A percentile compares a stretch with the other conserved stretches of the same genome.
phyloP scores from a whole-genome alignment of 768 basidiomycete genomes.

The Rickenella mellea region DNA sequence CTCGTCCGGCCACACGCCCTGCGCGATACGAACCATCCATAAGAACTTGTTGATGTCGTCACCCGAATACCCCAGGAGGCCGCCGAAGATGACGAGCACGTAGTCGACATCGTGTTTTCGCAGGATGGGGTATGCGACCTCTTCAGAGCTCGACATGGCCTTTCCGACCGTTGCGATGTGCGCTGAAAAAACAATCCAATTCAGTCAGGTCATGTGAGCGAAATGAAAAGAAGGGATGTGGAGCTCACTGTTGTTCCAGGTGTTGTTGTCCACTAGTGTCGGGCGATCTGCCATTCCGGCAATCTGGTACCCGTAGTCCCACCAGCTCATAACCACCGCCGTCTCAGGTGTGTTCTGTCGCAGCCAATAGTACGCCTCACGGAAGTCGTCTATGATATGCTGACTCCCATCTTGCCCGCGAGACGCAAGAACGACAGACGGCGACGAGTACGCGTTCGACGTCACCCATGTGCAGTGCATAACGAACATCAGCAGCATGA shows the following conservation, averaged over 20 bases:
- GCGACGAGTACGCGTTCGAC: constrained; percentile 89
- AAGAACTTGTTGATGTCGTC: constrained; percentile 99
- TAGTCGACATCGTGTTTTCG: constrained; percentile 97
- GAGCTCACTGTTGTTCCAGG: constrained; percentile 95
- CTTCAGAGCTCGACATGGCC: constrained; percentile 91
- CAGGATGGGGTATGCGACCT: constrained; percentile 93
- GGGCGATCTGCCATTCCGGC: constrained; percentile 97
- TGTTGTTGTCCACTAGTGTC: constrained; percentile 97
- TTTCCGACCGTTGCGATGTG: constrained; percentile 99
- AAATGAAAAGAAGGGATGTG: neutral
- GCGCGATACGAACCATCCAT: constrained; percentile 95
- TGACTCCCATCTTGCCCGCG: constrained; percentile 73
- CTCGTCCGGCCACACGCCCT: constrained; percentile 97
- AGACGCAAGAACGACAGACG: constrained; percentile 90
- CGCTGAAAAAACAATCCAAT: constrained; percentile 37
- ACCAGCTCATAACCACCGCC: constrained; percentile 97
- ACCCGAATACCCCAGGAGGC: constrained; percentile 91
- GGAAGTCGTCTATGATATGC: constrained; percentile 97
- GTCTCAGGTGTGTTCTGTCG: constrained; percentile 89
- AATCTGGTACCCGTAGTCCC: constrained; percentile 99
- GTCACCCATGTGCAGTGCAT: constrained; percentile 97
- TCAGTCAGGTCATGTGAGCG: constrained; percentile 7
- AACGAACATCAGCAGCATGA: constrained; percentile 84
- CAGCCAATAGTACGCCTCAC: constrained; percentile 99
- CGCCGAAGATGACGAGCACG: constrained; percentile 95